Evolutionary conservation across 164 flowering plant species (phyloP).

Genomic region (Stephania cephalantha): DNA sequence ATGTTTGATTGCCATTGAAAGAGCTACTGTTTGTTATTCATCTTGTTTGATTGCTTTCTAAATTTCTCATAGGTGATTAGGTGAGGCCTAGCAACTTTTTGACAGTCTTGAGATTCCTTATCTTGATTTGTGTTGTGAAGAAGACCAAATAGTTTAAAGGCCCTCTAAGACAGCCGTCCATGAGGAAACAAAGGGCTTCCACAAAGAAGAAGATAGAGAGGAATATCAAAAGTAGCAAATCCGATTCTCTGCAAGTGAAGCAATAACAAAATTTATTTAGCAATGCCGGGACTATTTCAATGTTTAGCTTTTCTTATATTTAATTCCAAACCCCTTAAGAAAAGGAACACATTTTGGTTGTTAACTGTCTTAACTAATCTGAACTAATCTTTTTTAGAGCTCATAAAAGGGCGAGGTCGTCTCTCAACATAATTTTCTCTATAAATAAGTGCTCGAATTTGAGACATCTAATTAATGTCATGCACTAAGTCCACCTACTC

Average conservation of each 20-base stretch:
- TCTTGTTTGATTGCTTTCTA: background rate
- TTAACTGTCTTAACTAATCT: too few species aligned
- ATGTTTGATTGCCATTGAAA: background rate
- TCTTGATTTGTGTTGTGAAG: background rate
- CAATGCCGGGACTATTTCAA: background rate
- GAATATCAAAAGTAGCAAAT: slow-evolving; percentile 3
- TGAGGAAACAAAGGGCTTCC: slow-evolving; percentile 22
- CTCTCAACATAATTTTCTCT: too few species aligned
- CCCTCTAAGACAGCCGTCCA: slow-evolving; percentile 11
- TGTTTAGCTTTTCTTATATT: background rate
- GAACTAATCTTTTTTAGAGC: too few species aligned
- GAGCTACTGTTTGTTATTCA: background rate
- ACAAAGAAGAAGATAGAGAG: slow-evolving; percentile 9
- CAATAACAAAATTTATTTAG: background rate
- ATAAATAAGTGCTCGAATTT: too few species aligned
- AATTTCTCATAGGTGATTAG: background rate
- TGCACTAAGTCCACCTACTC: too few species aligned
- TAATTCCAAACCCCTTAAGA: too few species aligned
- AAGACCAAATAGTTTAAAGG: background rate
- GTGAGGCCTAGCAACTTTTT: slow-evolving; percentile 4
- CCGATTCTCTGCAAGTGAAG: background rate
- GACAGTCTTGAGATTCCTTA: background rate
- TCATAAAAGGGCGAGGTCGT: too few species aligned
- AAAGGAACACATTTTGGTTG: too few species aligned
- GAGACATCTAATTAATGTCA: too few species aligned